These are phyloP conservation scores for Bolboschoenoplectus hybrid DNA, from an alignment of 202 grass and related monocot species.

Conservation along the genomic window DNA sequence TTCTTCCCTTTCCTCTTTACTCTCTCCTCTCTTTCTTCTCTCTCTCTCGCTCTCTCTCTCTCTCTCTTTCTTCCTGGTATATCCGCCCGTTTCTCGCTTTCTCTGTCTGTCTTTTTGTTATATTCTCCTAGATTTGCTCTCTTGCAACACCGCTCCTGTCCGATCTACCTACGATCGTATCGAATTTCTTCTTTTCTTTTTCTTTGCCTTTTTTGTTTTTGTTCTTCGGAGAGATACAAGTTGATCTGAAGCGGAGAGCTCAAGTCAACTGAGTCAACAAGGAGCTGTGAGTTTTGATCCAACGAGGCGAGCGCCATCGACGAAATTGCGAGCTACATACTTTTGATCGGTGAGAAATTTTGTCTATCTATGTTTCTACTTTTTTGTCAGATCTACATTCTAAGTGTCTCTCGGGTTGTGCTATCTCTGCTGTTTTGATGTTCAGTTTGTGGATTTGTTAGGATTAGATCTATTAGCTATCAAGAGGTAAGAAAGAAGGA, in stretches of 20 bases:
- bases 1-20: neutral
- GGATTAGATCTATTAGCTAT: conserved; percentile 5
- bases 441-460: neutral
- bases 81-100: neutral
- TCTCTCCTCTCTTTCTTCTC: neutral
- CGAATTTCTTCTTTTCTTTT: neutral
- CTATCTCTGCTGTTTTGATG: neutral
- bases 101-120: neutral
- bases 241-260: neutral
- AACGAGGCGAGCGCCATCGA: neutral
- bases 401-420: neutral
- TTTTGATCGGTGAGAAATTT: conserved; percentile 28
- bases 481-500: neutral
- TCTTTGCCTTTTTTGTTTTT: neutral
- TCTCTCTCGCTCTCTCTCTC: neutral
- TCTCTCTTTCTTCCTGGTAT: neutral
- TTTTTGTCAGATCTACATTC: conserved; percentile 19
- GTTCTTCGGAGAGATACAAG: neutral
- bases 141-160: neutral
- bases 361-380: neutral
- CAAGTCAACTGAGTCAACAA: neutral
- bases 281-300: neutral
- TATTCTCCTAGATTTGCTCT: conserved; percentile 11
- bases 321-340: neutral
- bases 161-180: neutral